Evolutionary conservation across 345 rosid species (phyloP).

Genomic region (Pistacia vera): DNA sequence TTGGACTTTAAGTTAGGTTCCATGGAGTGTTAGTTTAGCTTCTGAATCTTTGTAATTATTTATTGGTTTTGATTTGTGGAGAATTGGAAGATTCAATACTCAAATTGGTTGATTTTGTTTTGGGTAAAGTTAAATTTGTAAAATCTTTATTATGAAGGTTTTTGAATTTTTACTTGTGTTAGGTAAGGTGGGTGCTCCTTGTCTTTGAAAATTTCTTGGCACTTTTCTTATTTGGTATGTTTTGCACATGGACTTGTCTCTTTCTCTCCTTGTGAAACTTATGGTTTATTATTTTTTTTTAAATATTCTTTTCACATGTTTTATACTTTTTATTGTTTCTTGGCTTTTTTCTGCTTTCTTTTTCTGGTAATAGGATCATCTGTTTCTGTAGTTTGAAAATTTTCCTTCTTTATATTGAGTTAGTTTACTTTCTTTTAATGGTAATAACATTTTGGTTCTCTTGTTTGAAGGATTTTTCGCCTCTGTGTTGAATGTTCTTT

Average conservation of each 20-base stretch:
- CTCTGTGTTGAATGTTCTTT: background rate
- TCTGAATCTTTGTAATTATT: background rate
- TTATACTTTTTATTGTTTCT: too few relatives aligned
- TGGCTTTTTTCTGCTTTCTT: too few relatives aligned
- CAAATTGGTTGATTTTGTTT: background rate
- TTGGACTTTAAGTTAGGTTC: background rate
- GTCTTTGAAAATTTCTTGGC: conserved; percentile 5
- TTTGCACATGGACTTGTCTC: conserved; percentile 18
- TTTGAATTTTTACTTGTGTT: conserved; percentile 16
- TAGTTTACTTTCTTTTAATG: too few relatives aligned
- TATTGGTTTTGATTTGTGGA: background rate
- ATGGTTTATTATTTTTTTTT: background rate
- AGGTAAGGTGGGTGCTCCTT: conserved; percentile 21
- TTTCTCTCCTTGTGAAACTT: background rate
- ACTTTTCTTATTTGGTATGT: conserved; percentile 1
- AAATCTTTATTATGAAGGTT: conserved; percentile 20
- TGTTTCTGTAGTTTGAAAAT: too few relatives aligned
- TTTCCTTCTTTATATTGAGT: too few relatives aligned
- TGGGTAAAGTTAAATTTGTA: background rate
- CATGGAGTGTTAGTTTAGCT: background rate
- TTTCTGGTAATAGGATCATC: too few relatives aligned
- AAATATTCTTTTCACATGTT: too few relatives aligned
- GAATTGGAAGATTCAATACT: background rate
- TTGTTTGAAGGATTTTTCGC: too few relatives aligned
- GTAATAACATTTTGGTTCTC: too few relatives aligned